These are phyloP conservation scores for Mentha longifolia DNA, from an alignment of 257 asterid species.

Conservation along the genomic window DNA sequence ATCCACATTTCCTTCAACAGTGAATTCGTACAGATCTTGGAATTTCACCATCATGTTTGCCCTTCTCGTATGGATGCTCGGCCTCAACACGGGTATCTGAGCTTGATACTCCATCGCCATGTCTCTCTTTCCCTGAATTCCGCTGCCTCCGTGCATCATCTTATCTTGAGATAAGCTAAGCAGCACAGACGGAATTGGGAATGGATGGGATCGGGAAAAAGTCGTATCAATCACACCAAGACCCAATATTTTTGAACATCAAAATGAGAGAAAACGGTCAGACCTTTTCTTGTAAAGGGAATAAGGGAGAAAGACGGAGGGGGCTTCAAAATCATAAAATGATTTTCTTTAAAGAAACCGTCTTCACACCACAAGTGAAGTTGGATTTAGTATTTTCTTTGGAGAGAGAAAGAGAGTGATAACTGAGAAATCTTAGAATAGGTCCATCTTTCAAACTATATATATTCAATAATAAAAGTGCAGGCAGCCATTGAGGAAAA, in stretches of 20 bases:
- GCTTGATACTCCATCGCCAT: constrained; percentile 70
- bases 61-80: constrained; percentile 90
- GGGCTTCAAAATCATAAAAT: constrained; percentile 26
- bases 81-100: constrained; percentile 75
- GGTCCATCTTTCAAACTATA: constrained; percentile 21
- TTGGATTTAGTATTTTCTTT: neutral
- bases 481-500: neutral
- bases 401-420: neutral
- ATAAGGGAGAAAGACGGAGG: neutral
- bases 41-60: constrained; percentile 92
- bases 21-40: constrained; percentile 92
- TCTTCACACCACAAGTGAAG: neutral
- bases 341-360: constrained; percentile 4
- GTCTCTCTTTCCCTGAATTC: constrained; percentile 60
- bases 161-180: neutral
- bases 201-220: neutral
- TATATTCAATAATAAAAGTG: neutral
- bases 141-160: constrained; percentile 66
- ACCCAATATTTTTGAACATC: neutral
- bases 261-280: constrained; percentile 6
- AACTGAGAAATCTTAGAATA: constrained; percentile 13
- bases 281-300: constrained; percentile 12
- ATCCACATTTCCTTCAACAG: constrained; percentile 97
- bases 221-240: neutral
- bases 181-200: neutral